phyloP scores from a whole-genome alignment of 179 eudicot species.

The Corrigiola litoralis region DNA sequence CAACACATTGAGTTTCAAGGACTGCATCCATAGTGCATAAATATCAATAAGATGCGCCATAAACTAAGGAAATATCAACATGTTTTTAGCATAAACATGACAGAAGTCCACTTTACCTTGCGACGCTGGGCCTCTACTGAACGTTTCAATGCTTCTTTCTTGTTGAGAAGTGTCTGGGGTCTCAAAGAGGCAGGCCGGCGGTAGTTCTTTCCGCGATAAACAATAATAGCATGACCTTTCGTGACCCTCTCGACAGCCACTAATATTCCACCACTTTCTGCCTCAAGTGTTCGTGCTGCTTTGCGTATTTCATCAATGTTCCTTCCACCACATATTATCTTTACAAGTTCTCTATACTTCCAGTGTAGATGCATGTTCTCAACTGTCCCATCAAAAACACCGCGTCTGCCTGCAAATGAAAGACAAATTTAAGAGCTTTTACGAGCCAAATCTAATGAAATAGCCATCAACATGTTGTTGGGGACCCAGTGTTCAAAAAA shows the following conservation, averaged over 20 bases:
- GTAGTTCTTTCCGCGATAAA: constrained; percentile 96
- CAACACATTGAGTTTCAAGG: constrained; percentile 86
- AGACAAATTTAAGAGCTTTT: background rate
- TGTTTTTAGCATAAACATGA: background rate
- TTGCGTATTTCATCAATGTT: constrained; percentile 61
- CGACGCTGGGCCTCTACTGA: constrained; percentile 79
- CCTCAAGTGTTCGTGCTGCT: constrained; percentile 66
- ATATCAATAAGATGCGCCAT: constrained; percentile 5
- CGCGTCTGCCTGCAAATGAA: constrained; percentile 67
- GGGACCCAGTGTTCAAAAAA: background rate
- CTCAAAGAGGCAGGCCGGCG: constrained; percentile 76
- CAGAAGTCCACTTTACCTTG: constrained; percentile 42
- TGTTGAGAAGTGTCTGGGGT: constrained; percentile 77
- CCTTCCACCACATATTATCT: constrained; percentile 73
- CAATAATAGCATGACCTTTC: constrained; percentile 81
- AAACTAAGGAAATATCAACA: background rate
- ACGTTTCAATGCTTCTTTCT: constrained; percentile 86
- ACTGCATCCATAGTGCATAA: constrained; percentile 50
- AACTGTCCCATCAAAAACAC: constrained; percentile 96
- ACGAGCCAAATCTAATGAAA: background rate
- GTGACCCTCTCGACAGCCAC: constrained; percentile 77
- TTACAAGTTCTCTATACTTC: constrained; percentile 98
- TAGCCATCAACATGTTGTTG: background rate
- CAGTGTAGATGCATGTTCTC: constrained; percentile 99
- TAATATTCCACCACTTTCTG: constrained; percentile 96